A percentile compares a stretch with the other conserved stretches of the same genome.
These are phyloP conservation scores for Pleurotus tuoliensis DNA, from an alignment of 768 basidiomycete genomes.

Conservation along the genomic window DNA sequence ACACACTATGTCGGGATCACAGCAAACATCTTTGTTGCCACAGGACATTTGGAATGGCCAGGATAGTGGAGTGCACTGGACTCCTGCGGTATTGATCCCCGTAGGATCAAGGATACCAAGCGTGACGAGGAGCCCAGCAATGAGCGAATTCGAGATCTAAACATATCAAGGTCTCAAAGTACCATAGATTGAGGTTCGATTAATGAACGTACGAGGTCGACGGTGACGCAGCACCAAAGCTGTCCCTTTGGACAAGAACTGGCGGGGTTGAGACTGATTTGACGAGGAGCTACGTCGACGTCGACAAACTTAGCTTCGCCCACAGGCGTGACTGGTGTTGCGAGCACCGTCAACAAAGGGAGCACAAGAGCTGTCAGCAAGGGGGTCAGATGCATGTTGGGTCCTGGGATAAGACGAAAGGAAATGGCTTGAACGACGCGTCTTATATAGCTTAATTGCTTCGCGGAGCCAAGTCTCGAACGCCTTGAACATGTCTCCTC, in stretches of 20 bases:
- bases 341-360: no score
- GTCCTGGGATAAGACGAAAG: no score
- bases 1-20: neutral
- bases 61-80: neutral
- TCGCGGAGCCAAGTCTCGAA: no score
- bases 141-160: neutral
- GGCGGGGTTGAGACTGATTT: slow-evolving; percentile 1
- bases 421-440: no score
- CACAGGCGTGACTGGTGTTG: no score
- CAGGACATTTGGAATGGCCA: neutral
- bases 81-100: neutral
- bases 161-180: neutral
- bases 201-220: neutral
- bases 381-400: no score
- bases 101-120: neutral
- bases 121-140: neutral
- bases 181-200: no score
- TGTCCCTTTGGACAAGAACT: neutral
- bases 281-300: neutral
- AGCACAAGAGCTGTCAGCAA: no score
- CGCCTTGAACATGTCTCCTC: no score
- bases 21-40: neutral
- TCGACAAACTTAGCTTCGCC: no score
- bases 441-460: no score
- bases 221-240: neutral